phyloP scores from a whole-genome alignment of 2,329 filamentous ascomycete species.

The Scytalidium sp. region DNA sequence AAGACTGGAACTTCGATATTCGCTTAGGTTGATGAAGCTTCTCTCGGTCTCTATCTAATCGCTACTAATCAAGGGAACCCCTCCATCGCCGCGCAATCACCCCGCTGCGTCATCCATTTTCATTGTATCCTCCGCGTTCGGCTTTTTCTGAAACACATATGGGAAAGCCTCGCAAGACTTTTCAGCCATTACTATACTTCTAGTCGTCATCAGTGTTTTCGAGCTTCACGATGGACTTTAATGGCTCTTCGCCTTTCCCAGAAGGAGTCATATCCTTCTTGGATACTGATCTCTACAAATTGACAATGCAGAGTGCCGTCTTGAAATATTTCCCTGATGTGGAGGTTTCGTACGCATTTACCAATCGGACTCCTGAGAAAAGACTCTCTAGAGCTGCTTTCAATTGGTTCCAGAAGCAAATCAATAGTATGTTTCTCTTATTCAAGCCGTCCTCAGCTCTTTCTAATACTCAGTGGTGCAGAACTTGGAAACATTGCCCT shows the following conservation, averaged over 20 bases:
- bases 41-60: neutral
- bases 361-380: slow-evolving; percentile 92
- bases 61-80: neutral
- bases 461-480: slow-evolving; percentile 29
- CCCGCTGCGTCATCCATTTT: neutral
- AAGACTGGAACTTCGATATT: too few relatives aligned
- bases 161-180: neutral
- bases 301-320: slow-evolving; percentile 98
- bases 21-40: too few relatives aligned
- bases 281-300: slow-evolving; percentile 77
- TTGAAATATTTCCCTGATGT: slow-evolving; percentile 85
- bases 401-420: slow-evolving; percentile 80
- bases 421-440: slow-evolving; percentile 59
- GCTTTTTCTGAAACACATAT: neutral
- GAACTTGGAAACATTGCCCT: slow-evolving; percentile 81
- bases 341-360: slow-evolving; percentile 88
- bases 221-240: slow-evolving; percentile 54
- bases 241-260: slow-evolving; percentile 63
- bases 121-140: neutral
- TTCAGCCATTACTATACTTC: too few relatives aligned
- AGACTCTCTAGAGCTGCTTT: slow-evolving; percentile 81
- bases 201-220: neutral
- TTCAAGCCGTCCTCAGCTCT: neutral
- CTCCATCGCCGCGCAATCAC: neutral
- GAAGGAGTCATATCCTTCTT: slow-evolving; percentile 81